Evolutionary conservation across 1,284 basidiomycete genomes (phyloP), one percentile per base, ranked within the genome.

Genomic region (Trichosporon asahii): DNA sequence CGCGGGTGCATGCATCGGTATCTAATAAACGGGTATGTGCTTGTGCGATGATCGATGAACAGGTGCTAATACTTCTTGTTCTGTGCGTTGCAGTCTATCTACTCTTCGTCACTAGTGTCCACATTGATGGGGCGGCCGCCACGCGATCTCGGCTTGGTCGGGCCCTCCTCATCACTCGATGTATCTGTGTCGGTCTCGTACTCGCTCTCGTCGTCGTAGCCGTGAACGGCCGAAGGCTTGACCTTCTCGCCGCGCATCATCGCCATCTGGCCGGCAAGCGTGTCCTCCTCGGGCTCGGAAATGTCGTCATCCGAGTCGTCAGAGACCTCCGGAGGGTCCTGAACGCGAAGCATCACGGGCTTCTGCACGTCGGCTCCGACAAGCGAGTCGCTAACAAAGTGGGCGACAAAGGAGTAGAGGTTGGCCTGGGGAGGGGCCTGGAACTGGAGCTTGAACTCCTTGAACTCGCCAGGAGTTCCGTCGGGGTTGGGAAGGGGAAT

Each of bases 191-290:
- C 82, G 11, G 82, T 80, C 46, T 79, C 82, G 44, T 72, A 71
- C 49, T 83, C 84, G 44, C 85, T 84, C 40, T 85, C 86, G 64
- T 85, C 84, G 33, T 84, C 87, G 3, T 82, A 82, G 4, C 75
- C 82, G 70, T 82, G 80, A 37, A 82, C 79, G 23, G 73, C 76
- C 0, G 77, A 81, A 72, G 85, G 89, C 87, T 95, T 96, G 68
- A 98, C 95, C 46, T 89, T 82, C 15, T 90, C 92, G 5, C 97
- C 97, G 67, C 93, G 90, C 94, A 99, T 96, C 65, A 91, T 88
- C 2, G 96, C 95, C 95, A 99, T 98, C 86, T 99, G 97, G 3
- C 97, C 97, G 2, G 95, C 97, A 63, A 99, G 85, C 27, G 90
- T 88, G 83, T 97, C 95, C 83, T 98, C 95, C 64, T 98, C 95